Conservation (phyloP, 805 yeast genomes). For the Teunomyces lycoperdinae region DNA sequence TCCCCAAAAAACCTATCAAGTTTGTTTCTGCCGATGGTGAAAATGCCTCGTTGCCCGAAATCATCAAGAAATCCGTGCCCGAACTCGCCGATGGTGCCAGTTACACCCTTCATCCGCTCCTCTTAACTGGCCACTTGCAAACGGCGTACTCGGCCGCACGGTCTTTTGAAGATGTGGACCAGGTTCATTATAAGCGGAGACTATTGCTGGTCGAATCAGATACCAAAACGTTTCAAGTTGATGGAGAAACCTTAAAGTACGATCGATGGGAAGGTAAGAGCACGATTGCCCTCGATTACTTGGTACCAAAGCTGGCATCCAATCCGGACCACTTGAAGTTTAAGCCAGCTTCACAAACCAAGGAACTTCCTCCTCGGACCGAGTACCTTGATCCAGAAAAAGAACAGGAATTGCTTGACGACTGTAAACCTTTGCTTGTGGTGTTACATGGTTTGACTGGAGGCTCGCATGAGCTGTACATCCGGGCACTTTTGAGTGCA, state of each 20-base stretch:
- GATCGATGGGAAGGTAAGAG: constrained; percentile 43
- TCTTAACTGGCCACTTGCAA: constrained; percentile 49
- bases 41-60: constrained; percentile 22
- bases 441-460: constrained; percentile 75
- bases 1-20: constrained; percentile 22
- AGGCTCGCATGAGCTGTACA: constrained; percentile 74
- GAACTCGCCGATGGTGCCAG: constrained; percentile 35
- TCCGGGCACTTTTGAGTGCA: constrained; percentile 51
- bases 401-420: constrained; percentile 32
- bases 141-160: constrained; percentile 47
- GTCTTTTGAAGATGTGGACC: constrained; percentile 40
- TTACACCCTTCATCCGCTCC: constrained; percentile 44
- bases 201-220: constrained; percentile 29
- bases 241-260: constrained; percentile 30
- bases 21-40: constrained; percentile 11
- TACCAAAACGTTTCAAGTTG: constrained; percentile 21
- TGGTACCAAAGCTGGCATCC: constrained; percentile 25
- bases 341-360: constrained; percentile 46
- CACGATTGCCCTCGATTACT: constrained; percentile 50
- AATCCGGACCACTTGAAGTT: constrained; percentile 23
- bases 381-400: constrained; percentile 53
- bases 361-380: constrained; percentile 66
- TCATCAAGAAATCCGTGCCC: constrained; percentile 38
- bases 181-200: constrained; percentile 45
- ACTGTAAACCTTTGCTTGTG: constrained; percentile 55